Conservation (phyloP, 2,329 filamentous ascomycete genomes). For the Bisporella sp. region DNA sequence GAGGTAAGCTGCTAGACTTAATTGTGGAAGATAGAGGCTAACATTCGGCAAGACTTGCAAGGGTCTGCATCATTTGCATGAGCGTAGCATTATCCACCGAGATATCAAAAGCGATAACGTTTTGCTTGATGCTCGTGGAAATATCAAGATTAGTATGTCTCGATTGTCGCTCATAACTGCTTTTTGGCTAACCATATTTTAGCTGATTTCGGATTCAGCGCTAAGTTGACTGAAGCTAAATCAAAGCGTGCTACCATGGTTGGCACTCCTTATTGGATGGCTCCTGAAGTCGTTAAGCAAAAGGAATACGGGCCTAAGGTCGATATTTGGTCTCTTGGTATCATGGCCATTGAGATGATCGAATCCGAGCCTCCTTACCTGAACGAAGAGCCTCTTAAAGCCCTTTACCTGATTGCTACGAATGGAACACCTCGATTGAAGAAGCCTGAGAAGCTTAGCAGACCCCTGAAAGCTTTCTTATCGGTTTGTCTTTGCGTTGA, state of each 20-base stretch:
- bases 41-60: conserved; percentile 69
- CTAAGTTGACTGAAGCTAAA: conserved; percentile 94
- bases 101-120: conserved; percentile 99
- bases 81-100: conserved; percentile 95
- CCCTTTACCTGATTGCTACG: conserved; percentile 93
- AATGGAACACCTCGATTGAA: conserved; percentile 95
- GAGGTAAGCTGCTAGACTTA: conserved; percentile 58
- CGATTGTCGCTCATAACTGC: neutral
- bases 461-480: conserved; percentile 95
- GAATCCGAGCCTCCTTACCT: conserved; percentile 96
- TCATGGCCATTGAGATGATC: conserved; percentile 99
- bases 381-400: conserved; percentile 96
- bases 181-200: conserved; percentile 28
- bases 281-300: conserved; percentile 97
- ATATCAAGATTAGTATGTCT: conserved; percentile 89
- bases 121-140: conserved; percentile 84
- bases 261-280: conserved; percentile 99
- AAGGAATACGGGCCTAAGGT: conserved; percentile 98
- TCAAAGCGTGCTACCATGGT: conserved; percentile 99
- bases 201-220: conserved; percentile 99
- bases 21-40: conserved; percentile 3
- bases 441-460: conserved; percentile 96
- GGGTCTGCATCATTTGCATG: conserved; percentile 88
- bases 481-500: conserved; percentile 95
- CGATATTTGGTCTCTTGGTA: conserved; percentile 97